Evolutionary conservation across 129 eudicot species (phyloP).

Genomic region (Scalesia atractyloides): DNA sequence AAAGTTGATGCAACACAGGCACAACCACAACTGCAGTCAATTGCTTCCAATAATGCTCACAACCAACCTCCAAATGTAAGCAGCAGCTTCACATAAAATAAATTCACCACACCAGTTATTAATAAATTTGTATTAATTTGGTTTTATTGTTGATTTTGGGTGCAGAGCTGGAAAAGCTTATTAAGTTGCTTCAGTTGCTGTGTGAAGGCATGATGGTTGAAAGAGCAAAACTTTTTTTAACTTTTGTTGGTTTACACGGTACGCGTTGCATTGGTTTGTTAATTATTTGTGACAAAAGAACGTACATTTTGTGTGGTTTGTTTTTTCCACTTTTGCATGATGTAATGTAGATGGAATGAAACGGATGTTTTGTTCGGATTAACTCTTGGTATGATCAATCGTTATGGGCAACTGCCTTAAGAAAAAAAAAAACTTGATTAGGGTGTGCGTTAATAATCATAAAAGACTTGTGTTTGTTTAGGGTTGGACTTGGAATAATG

Average conservation of each 20-base stretch:
- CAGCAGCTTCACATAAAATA: slow-evolving; percentile 7
- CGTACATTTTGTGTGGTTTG: slow-evolving; percentile 22
- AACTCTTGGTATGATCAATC: background rate
- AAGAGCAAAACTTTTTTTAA: background rate
- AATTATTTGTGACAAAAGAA: slow-evolving; percentile 16
- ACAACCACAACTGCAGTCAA: slow-evolving; percentile 11
- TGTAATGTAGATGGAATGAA: slow-evolving; percentile 23
- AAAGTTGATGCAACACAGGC: slow-evolving; percentile 20
- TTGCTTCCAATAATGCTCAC: slow-evolving; percentile 41
- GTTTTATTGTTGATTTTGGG: slow-evolving; percentile 14
- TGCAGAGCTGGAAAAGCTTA: slow-evolving; percentile 62
- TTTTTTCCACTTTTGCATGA: slow-evolving; percentile 18
- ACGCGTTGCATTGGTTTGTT: slow-evolving; percentile 15
- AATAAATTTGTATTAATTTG: background rate
- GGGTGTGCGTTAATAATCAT: background rate
- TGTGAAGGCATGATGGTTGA: slow-evolving; percentile 48
- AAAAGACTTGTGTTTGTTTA: no score
- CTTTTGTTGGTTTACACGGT: slow-evolving; percentile 12
- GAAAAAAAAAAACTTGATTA: background rate
- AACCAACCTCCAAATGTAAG: slow-evolving; percentile 81
- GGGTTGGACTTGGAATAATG: no score
- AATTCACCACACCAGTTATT: background rate
- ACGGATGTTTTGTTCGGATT: background rate
- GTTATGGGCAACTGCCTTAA: background rate
- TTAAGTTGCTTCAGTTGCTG: slow-evolving; percentile 73